phyloP scores from a whole-genome alignment of 2,329 filamentous ascomycete species.

The Calonectria pseudoturangicola region DNA sequence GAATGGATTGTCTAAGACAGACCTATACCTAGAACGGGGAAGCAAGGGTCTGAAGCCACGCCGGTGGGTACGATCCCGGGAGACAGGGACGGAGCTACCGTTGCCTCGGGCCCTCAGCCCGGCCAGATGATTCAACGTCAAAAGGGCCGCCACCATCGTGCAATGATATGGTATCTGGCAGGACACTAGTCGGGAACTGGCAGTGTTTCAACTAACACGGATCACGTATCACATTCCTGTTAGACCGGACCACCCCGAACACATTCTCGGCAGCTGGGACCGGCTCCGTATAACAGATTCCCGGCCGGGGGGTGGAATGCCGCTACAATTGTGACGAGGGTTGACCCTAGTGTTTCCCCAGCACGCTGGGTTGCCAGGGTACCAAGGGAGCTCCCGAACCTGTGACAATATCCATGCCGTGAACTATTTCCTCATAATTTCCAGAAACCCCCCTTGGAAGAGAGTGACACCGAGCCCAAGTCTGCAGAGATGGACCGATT shows the following conservation, averaged over 20 bases:
- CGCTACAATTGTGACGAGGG: constrained; percentile 43
- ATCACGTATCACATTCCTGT: constrained; percentile 51
- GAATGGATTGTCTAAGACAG: constrained; percentile 48
- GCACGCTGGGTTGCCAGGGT: constrained; percentile 47
- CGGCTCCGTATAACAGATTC: constrained; percentile 47
- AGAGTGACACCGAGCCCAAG: constrained; percentile 35
- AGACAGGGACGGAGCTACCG: constrained; percentile 47
- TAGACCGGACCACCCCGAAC: constrained; percentile 43
- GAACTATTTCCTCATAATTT: constrained; percentile 34
- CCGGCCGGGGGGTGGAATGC: constrained; percentile 50
- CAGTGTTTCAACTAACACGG: constrained; percentile 32
- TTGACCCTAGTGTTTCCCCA: constrained; percentile 36
- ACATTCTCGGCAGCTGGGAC: constrained; percentile 51
- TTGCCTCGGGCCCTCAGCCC: constrained; percentile 14
- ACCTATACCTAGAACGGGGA: constrained; percentile 36
- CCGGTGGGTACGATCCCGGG: constrained; percentile 46
- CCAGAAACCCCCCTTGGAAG: constrained; percentile 25
- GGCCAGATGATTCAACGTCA: background rate
- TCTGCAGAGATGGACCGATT: constrained; percentile 39
- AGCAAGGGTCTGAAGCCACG: constrained; percentile 46
- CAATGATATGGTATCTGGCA: constrained; percentile 1
- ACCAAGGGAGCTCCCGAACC: constrained; percentile 45
- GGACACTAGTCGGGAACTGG: constrained; percentile 12
- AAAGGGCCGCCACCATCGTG: constrained; percentile 7
- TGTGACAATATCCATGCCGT: constrained; percentile 39